Evolutionary conservation across 441 rosid genomes (phyloP).

Genomic region (Populus hybrid): DNA sequence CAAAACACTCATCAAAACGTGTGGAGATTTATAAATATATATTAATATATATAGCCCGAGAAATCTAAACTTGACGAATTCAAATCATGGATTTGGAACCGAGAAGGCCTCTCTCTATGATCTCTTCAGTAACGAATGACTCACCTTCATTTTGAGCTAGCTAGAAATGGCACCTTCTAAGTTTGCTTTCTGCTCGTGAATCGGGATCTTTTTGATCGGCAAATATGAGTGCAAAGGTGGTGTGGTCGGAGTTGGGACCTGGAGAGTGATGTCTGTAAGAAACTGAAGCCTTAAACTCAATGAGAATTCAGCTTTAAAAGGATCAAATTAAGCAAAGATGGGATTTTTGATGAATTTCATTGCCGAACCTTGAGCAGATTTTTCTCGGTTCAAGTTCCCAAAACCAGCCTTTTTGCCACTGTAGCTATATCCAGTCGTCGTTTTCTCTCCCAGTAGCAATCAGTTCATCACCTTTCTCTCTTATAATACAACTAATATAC

Average conservation of each 20-base stretch:
- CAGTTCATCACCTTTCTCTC: constrained; percentile 4
- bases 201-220: neutral
- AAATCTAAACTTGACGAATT: neutral
- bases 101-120: neutral
- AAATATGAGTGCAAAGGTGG: neutral
- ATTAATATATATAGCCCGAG: neutral
- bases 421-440: constrained; percentile 4
- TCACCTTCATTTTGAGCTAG: constrained; percentile 41
- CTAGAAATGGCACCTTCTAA: neutral
- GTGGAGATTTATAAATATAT: neutral
- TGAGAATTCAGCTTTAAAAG: constrained; percentile 33
- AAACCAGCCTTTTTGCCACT: constrained; percentile 23
- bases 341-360: constrained; percentile 45
- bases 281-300: constrained; percentile 13
- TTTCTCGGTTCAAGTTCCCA: constrained; percentile 61
- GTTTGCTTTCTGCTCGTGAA: constrained; percentile 2
- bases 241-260: constrained; percentile 1
- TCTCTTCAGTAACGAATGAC: neutral
- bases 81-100: neutral
- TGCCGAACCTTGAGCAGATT: constrained; percentile 16
- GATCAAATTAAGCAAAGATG: constrained; percentile 16
- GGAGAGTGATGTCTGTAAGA: constrained; percentile 15
- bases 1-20: neutral
- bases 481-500: constrained; percentile 24
- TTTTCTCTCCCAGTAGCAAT: neutral